Evolutionary conservation across 78 protist species (phyloP), one percentile per base, ranked within the genome.

Genomic region (Dictyostelium firmibasis): DNA sequence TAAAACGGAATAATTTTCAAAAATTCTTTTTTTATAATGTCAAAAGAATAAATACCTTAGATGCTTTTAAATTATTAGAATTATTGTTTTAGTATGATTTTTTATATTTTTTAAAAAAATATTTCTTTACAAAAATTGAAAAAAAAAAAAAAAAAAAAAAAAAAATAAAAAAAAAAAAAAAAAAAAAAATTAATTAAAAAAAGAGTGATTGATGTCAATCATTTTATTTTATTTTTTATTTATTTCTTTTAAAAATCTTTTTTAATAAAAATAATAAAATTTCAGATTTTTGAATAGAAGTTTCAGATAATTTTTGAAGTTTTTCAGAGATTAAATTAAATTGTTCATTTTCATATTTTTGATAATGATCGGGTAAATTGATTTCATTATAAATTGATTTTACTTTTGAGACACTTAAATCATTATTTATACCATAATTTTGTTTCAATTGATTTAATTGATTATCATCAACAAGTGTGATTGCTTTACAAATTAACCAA

Each of bases 401-500:
- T 36, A 76, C 83, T 41, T 41, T 76, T 8, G 50, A 18, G 3
- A 33, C 57, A 38, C 43, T 38, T 4, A 4, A 38, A 4, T 76
- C 83, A 14, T 36, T 36, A 9, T n/a, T 1, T 7, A 6, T 8
- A n/a, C 83, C 83, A 41, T 76, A 76, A 76, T 76, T 33, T 9
- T 76, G 4, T 76, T 76, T 76, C n/a, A 76, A 76, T n/a, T n/a
- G n/a, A 23, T 33, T n/a, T 23, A 76, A 36, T 76, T 76, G 83
- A 23, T 76, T 7, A 38, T 20, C n/a, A 76, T 76, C 41, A 25
- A 16, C 6, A 3, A 36, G 4, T 20, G 83, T 23, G 23, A 41
- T 33, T 23, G 83, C 83, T 38, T 76, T 36, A n/a, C 83, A 76
- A 38, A 76, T 76, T 76, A 76, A 38, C 83, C 83, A 76, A 3